Percentiles rank a stretch among this genome's conserved stretches.
Conservation (phyloP, 495 filamentous ascomycete species). For the Tetracladium setigerum region DNA sequence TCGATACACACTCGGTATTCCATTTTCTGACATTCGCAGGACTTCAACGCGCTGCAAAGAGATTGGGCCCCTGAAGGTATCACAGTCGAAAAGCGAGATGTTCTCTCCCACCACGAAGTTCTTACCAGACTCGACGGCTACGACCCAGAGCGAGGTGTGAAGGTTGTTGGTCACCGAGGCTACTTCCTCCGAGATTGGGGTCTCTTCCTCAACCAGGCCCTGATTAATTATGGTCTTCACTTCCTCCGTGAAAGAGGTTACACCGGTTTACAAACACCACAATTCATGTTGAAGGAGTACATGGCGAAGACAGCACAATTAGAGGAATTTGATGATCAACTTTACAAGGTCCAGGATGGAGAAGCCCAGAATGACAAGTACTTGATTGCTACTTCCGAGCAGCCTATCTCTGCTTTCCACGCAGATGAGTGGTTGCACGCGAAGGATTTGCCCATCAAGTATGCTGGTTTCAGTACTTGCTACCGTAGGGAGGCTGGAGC, state of each 20-base stretch:
- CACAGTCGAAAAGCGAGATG: slow-evolving; percentile 57
- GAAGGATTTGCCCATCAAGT: slow-evolving; percentile 82
- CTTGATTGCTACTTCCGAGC: slow-evolving; percentile 93
- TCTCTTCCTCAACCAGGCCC: slow-evolving; percentile 85
- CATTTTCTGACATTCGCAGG: slow-evolving; percentile 32
- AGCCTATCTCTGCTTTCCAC: slow-evolving; percentile 88
- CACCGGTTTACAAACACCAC: slow-evolving; percentile 83
- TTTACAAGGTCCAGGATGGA: slow-evolving; percentile 91
- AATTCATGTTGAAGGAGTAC: slow-evolving; percentile 90
- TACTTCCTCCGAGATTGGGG: slow-evolving; percentile 89
- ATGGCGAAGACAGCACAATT: slow-evolving; percentile 99
- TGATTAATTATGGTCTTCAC: slow-evolving; percentile 90
- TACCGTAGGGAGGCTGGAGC: slow-evolving; percentile 91
- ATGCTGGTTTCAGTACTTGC: slow-evolving; percentile 90
- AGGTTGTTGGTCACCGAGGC: slow-evolving; percentile 90
- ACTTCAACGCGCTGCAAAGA: slow-evolving; percentile 70
- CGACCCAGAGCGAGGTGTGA: slow-evolving; percentile 87
- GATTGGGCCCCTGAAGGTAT: slow-evolving; percentile 74
- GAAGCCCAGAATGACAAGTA: slow-evolving; percentile 89
- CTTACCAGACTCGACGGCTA: slow-evolving; percentile 82
- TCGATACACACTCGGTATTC: background rate
- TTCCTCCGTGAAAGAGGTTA: slow-evolving; percentile 74
- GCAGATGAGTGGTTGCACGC: slow-evolving; percentile 86
- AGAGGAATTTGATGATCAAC: slow-evolving; percentile 92
- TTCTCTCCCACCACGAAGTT: slow-evolving; percentile 92